Percentiles rank a stretch among this genome's conserved stretches.
These are phyloP conservation scores for Allium sativum DNA, from an alignment of 106 monocot genomes.

Conservation along the genomic window DNA sequence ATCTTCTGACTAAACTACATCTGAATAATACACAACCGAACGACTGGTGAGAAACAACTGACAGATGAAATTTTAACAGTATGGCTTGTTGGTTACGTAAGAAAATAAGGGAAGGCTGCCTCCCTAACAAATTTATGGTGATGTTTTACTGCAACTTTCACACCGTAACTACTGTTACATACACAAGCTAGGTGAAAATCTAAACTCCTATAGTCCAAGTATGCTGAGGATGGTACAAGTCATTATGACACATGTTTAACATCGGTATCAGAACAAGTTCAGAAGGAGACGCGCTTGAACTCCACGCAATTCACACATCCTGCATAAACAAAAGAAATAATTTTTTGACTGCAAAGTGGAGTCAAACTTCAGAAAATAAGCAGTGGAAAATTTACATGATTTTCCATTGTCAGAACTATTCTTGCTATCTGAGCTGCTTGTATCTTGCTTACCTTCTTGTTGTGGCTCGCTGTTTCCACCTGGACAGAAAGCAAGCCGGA, in stretches of 20 bases:
- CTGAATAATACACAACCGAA: no score
- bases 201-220: no score
- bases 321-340: background rate
- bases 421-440: slow-evolving; percentile 5
- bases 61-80: no score
- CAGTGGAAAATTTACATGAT: slow-evolving; percentile 39
- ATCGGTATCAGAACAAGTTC: background rate
- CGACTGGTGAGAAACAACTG: no score
- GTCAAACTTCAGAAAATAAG: background rate
- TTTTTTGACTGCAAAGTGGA: background rate
- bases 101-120: no score
- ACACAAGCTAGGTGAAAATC: no score
- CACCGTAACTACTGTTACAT: no score
- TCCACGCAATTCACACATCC: background rate
- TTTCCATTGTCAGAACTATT: slow-evolving; percentile 57
- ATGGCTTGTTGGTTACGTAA: no score
- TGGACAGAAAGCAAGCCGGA: slow-evolving; percentile 5
- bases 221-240: no score
- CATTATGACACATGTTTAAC: background rate
- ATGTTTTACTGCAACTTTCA: no score
- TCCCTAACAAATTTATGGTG: no score
- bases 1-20: no score
- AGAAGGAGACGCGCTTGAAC: background rate
- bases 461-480: slow-evolving; percentile 6
- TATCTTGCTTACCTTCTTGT: slow-evolving; percentile 7